Evolutionary conservation across 2,329 filamentous ascomycete genomes (phyloP), one percentile per base, ranked within the genome.

Genomic region (Fusarium dlaminii): DNA sequence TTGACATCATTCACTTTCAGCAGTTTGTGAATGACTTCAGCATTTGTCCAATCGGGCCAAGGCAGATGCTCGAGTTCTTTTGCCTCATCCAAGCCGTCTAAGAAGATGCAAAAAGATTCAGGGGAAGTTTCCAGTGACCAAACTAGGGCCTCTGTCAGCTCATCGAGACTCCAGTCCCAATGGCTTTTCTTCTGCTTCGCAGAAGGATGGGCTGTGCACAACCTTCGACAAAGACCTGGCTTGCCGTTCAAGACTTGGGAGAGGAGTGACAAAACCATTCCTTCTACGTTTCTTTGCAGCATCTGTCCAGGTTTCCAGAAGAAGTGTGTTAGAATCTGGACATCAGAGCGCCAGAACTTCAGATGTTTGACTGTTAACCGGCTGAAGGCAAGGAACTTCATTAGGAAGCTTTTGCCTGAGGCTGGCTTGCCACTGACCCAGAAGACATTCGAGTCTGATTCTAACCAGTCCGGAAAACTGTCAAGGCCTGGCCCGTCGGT

Each of bases 381-480:
- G 5, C 18, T 57, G 3, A 32, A 32, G 22, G 60, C 32, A 13
- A 57, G 22, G 3, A 29, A 58, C 2, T 42, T 61, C 36, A 61
- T 36, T 0, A 61, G 46, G 3, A 10, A 36, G 29, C 58, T 61
- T 14, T 61, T 61, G 0, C 58, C 58, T 0, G 58, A 61, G 2
- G 29, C 58, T 7, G 58, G 58, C 5, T 61, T 61, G 5, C 58
- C 46, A 5, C 60, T 63, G 12, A 63, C 11, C 60, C 60, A 63
- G 6, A 63, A 63, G 1, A 34, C 1, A 1, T 29, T 46, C 1
- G 51, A 34, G 8, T 46, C 17, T 1, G 40, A 63, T 6, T 39
- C 17, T 2, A 45, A 0, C 54, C 54, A 57, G 3, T 2, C 5
- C 0, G n/a, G 8, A 18, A 57, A 27, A 27, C 9, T 5, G 22